Percentiles rank a stretch among this genome's conserved stretches.
These are phyloP conservation scores for Thuja plicata DNA, from an alignment of 83 land plant genomes.

Conservation along the genomic window DNA sequence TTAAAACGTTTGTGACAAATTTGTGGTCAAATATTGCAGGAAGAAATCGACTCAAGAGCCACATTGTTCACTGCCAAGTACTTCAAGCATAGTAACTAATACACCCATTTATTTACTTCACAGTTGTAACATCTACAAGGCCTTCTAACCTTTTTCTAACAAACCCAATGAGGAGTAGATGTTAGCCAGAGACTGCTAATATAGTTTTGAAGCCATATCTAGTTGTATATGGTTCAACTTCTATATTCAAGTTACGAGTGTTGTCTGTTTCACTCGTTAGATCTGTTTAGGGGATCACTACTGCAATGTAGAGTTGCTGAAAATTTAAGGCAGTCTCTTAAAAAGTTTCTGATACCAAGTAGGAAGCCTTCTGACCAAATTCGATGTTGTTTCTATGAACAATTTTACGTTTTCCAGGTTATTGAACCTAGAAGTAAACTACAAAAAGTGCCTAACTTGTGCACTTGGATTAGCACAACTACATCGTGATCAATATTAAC, in stretches of 20 bases:
- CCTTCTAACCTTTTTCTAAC: slow-evolving; percentile 5
- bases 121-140: slow-evolving; percentile 7
- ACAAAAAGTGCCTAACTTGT: neutral
- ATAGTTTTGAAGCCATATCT: slow-evolving; percentile 4
- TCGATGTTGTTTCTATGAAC: slow-evolving; percentile 6
- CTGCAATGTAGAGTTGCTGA: slow-evolving; percentile 1
- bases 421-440: neutral
- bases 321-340: neutral
- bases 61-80: slow-evolving; percentile 81
- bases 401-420: neutral
- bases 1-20: slow-evolving; percentile 61
- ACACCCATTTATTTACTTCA: neutral
- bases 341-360: neutral
- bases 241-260: slow-evolving; percentile 4
- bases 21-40: slow-evolving; percentile 76
- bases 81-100: slow-evolving; percentile 47
- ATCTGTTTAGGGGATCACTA: neutral
- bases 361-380: slow-evolving; percentile 6
- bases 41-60: slow-evolving; percentile 52
- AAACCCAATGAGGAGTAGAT: slow-evolving; percentile 10
- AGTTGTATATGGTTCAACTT: slow-evolving; percentile 7
- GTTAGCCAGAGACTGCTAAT: neutral
- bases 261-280: slow-evolving; percentile 9
- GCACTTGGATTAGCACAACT: slow-evolving; percentile 4
- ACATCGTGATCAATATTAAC: neutral